Evolutionary conservation across 768 basidiomycete species (phyloP).

Genomic region (Coprinopsis marcescibilis): DNA sequence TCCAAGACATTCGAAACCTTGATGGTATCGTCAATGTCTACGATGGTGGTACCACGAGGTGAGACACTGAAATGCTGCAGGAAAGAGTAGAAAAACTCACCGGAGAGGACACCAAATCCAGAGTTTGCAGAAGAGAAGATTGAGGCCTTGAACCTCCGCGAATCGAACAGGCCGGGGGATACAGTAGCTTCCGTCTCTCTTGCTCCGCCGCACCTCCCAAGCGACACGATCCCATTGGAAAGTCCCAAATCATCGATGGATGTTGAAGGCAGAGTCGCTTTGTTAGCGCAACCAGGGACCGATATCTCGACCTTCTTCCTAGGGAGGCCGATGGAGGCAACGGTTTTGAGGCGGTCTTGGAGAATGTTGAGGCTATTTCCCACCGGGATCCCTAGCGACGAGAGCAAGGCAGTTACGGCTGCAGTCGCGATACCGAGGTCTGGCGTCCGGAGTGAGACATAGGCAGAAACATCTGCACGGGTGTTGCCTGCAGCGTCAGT

Average conservation of each 20-base stretch:
- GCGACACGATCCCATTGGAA: conserved; percentile 24
- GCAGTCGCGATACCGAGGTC: conserved; percentile 18
- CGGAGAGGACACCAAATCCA: conserved; percentile 40
- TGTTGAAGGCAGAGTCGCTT: conserved; percentile 22
- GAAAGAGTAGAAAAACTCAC: conserved; percentile 20
- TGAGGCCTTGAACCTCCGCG: conserved; percentile 20
- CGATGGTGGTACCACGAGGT: not conserved
- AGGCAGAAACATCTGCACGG: conserved; percentile 28
- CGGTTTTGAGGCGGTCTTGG: conserved; percentile 26
- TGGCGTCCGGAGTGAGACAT: conserved; percentile 28
- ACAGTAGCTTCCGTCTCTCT: conserved; percentile 17
- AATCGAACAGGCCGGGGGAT: conserved; percentile 15
- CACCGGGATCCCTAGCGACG: conserved; percentile 25
- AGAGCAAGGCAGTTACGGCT: conserved; percentile 19
- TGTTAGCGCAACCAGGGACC: conserved; percentile 26
- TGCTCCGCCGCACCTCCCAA: conserved; percentile 24
- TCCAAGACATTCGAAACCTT: conserved; percentile 37
- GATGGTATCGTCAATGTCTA: conserved; percentile 41
- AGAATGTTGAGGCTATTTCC: conserved; percentile 22
- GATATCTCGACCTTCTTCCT: conserved; percentile 26
- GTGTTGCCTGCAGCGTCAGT: conserved; percentile 28
- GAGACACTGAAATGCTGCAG: not conserved
- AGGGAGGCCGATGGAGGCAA: conserved; percentile 27
- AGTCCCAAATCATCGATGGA: conserved; percentile 29
- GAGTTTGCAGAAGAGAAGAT: conserved; percentile 31